Base-by-base conservation (phyloP, 192 early-diverging fungal genomes). In the Dispira parvispora region DNA sequence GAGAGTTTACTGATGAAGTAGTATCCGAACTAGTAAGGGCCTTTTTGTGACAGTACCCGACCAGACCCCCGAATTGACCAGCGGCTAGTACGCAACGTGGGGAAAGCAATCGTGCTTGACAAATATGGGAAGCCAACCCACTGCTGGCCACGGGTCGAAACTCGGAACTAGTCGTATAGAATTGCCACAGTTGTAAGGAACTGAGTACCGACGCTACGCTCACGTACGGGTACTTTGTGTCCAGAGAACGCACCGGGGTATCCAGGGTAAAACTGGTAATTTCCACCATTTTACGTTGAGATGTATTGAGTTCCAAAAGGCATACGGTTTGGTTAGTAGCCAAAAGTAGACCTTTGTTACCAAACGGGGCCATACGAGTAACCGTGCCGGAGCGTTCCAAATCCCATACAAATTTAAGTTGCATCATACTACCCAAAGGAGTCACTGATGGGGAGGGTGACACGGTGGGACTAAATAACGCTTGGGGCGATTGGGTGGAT, bases 391-490 rank as follows among this genome's bases (percentile, higher is more conserved):
- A 2, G 32, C 57, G 57, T 21, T 60, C 57, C 38, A 60, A 42
- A 60, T 60, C 57, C 57, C 57, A 60, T 14, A 60, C 57, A 60
- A 60, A 60, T 21, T 43, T 27, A 2, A 60, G 57, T 18, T 60
- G 47, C 8, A 23, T 23, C 8, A 50, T 23, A 50, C 18, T 16
- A 50, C 21, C 9, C 4, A 4, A 50, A 8, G 16, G 18, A 50
- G 16, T 8, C 21, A 50, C 47, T 23, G 47, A 16, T 23, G 9
- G 16, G 1, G 47, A 50, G 16, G 47, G 21, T 5, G 47, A 16
- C 16, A 50, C 47, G 2, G 16, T 50, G 21, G 47, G 47, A 23
- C 47, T 50, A 23, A 23, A 4, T 23, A 16, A 50, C 21, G 47
- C 3, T 20, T 50, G 18, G 3, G 47, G 47, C 4, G 47, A 50